Evolutionary conservation across 352 stramenopile genomes (phyloP).

Genomic region (Phytophthora citrophthora): DNA sequence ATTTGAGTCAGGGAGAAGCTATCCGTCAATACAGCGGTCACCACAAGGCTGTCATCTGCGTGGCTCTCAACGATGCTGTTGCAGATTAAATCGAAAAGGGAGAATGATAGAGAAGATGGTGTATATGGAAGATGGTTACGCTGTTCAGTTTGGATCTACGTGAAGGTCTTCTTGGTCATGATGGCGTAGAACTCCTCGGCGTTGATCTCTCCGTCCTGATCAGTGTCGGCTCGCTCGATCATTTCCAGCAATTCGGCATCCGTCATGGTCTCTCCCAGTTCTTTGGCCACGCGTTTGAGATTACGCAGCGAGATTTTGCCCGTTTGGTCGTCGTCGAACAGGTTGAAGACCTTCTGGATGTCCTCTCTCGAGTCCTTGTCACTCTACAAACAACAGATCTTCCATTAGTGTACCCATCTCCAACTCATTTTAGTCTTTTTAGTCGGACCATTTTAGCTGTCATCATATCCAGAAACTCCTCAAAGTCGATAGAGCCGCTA

Average conservation of each 20-base stretch:
- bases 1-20: constrained; percentile 91
- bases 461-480: constrained; percentile 98
- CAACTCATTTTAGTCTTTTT: not conserved
- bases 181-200: constrained; percentile 98
- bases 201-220: constrained; percentile 97
- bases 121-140: constrained; percentile 13
- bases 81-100: constrained; percentile 44
- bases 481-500: constrained; percentile 96
- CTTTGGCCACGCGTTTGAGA: constrained; percentile 97
- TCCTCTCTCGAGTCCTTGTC: constrained; percentile 97
- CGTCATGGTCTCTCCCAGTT: constrained; percentile 99
- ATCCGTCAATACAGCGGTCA: constrained; percentile 91
- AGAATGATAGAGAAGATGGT: constrained; percentile 16
- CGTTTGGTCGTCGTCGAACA: constrained; percentile 98
- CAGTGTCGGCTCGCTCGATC: constrained; percentile 96
- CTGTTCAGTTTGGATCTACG: constrained; percentile 45
- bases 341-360: constrained; percentile 96
- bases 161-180: constrained; percentile 97
- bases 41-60: constrained; percentile 91
- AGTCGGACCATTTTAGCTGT: constrained; percentile 91
- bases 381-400: constrained; percentile 50
- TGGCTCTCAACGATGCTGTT: constrained; percentile 87
- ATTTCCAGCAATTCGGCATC: constrained; percentile 99
- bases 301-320: constrained; percentile 98
- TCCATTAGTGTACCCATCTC: not conserved